These are phyloP conservation scores for Umbellularia californica DNA, from an alignment of 164 flowering plant species.

Conservation along the genomic window DNA sequence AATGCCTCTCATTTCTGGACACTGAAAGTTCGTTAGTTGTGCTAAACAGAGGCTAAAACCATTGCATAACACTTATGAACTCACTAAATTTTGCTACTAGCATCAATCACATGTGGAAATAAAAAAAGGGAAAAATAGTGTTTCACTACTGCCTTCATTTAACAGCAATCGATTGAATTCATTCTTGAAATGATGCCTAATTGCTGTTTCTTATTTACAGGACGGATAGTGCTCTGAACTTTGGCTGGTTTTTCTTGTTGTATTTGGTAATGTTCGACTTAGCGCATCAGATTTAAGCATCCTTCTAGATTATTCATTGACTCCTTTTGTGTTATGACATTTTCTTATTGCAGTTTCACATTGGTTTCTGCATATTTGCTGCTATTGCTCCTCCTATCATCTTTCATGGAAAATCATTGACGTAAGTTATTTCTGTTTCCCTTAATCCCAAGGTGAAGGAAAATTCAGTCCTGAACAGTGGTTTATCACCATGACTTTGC, in stretches of 20 bases:
- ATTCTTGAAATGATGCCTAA: not conserved
- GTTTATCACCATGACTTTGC: not conserved
- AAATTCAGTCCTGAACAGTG: not conserved
- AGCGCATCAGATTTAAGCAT: not conserved
- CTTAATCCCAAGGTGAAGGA: not conserved
- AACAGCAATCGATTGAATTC: too few relatives aligned
- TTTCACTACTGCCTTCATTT: too few relatives aligned
- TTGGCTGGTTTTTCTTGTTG: conserved; percentile 72
- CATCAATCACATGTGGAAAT: too few relatives aligned
- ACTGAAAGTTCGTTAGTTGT: not conserved
- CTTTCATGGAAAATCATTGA: conserved; percentile 80
- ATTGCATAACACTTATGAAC: too few relatives aligned
- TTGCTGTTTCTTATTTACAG: conserved; percentile 34
- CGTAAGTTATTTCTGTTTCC: conserved; percentile 52
- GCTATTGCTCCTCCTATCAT: conserved; percentile 97
- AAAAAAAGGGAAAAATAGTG: too few relatives aligned
- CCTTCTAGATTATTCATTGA: not conserved
- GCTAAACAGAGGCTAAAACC: not conserved
- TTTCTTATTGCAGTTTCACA: conserved; percentile 64
- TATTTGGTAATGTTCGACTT: conserved; percentile 50
- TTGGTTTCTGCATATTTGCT: conserved; percentile 86
- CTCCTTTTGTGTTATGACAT: conserved; percentile 1
- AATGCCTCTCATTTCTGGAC: not conserved
- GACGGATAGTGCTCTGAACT: conserved; percentile 82
- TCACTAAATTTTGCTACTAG: too few relatives aligned